phyloP scores from a whole-genome alignment of 176 grass and related monocot genomes.

The Triticum aestivum region IWGSC_CS_RefSeq_v2.1 NC_057806.1:502453013-502453512 shows the following conservation, averaged over 20 bases:
- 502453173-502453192: too few species aligned
- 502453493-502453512: neutral
- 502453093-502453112: too few species aligned
- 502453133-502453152: too few species aligned
- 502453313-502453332: neutral
- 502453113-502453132: too few species aligned
- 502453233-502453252: too few species aligned
- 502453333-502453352: conserved; percentile 49
- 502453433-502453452: conserved; percentile 85
- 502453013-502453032: neutral
- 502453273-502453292: too few species aligned
- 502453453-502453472: conserved; percentile 77
- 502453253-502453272: too few species aligned
- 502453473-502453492: conserved; percentile 74
- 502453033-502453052: neutral
- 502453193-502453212: too few species aligned
- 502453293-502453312: too few species aligned
- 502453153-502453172: too few species aligned
- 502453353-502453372: conserved; percentile 67
- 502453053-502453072: neutral
- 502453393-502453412: conserved; percentile 45
- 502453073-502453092: too few species aligned
- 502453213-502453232: too few species aligned
- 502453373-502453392: conserved; percentile 72
- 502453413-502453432: conserved; percentile 65